A percentile compares a stretch with the other conserved stretches of the same genome.
Conservation (phyloP, 2,329 filamentous ascomycete species). For the Cladorrhinum sp. region DNA sequence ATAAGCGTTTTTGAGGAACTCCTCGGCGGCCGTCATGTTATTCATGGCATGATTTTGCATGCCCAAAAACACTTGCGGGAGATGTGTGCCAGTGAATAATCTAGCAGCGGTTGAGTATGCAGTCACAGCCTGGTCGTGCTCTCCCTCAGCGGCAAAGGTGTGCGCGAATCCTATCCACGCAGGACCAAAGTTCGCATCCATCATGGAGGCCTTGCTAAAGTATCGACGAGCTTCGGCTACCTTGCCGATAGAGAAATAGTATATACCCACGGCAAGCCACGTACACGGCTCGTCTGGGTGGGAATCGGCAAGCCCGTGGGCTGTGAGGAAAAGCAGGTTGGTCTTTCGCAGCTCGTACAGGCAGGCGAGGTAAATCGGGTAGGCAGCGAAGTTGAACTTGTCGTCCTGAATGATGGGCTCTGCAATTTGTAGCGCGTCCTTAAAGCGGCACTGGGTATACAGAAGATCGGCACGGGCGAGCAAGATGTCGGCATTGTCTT, state of each 20-base stretch:
- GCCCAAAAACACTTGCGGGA: slow-evolving; percentile 91
- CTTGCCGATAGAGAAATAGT: slow-evolving; percentile 85
- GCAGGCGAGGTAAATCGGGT: slow-evolving; percentile 88
- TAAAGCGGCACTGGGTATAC: slow-evolving; percentile 92
- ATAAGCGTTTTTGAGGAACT: slow-evolving; percentile 90
- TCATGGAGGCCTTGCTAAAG: slow-evolving; percentile 95
- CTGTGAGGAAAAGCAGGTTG: slow-evolving; percentile 85
- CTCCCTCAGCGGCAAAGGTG: slow-evolving; percentile 94
- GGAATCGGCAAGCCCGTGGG: slow-evolving; percentile 87
- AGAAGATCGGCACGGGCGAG: slow-evolving; percentile 86
- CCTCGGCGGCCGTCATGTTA: slow-evolving; percentile 88
- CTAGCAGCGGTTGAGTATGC: slow-evolving; percentile 94
- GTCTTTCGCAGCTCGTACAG: slow-evolving; percentile 83
- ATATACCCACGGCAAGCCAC: slow-evolving; percentile 92
- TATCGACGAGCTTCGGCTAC: slow-evolving; percentile 92
- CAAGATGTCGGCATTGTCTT: slow-evolving; percentile 82
- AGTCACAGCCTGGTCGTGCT: slow-evolving; percentile 96
- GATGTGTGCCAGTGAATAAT: slow-evolving; percentile 92
- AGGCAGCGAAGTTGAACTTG: slow-evolving; percentile 83
- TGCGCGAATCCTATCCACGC: slow-evolving; percentile 99
- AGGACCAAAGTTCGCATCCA: slow-evolving; percentile 95
- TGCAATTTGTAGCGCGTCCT: slow-evolving; percentile 80
- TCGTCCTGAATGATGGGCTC: slow-evolving; percentile 77
- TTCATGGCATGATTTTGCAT: slow-evolving; percentile 98
- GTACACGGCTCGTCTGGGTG: slow-evolving; percentile 88